phyloP scores from a whole-genome alignment of 1,139 yeast genomes.

The Pichia terricola region DNA sequence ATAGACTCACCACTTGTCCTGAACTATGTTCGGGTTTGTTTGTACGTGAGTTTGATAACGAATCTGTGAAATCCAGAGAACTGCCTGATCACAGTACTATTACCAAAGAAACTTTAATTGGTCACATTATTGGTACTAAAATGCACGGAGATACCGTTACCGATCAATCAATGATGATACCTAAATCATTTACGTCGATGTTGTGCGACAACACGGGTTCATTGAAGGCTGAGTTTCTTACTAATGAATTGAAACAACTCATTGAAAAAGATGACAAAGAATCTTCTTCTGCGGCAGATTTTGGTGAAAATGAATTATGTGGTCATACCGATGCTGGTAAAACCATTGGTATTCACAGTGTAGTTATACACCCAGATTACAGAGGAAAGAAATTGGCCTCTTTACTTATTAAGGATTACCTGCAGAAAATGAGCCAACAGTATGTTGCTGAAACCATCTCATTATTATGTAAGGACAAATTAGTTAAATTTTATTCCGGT shows the following conservation, averaged over 20 bases:
- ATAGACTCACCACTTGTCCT: conserved; percentile 74
- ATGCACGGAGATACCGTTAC: conserved; percentile 45
- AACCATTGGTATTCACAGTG: conserved; percentile 71
- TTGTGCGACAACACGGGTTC: conserved; percentile 12
- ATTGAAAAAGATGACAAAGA: conserved; percentile 4
- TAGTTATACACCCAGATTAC: conserved; percentile 70
- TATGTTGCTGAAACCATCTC: conserved; percentile 74
- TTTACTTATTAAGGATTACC: conserved; percentile 73
- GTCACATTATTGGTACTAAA: conserved; percentile 80
- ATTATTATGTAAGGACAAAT: conserved; percentile 59
- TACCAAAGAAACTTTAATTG: conserved; percentile 59
- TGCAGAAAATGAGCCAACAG: conserved; percentile 82
- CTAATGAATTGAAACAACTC: conserved; percentile 5
- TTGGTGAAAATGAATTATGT: conserved; percentile 16
- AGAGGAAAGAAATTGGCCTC: conserved; percentile 80
- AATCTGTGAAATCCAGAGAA: conserved; percentile 20
- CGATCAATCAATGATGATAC: conserved; percentile 58
- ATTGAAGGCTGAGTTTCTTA: conserved; percentile 18
- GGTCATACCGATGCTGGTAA: conserved; percentile 76
- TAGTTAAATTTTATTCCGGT: conserved; percentile 69
- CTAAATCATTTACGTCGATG: conserved; percentile 21
- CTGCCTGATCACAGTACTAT: conserved; percentile 45
- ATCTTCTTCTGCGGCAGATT: not conserved
- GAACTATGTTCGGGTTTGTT: conserved; percentile 86
- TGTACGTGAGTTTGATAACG: conserved; percentile 47